These are phyloP conservation scores for Cyanidiococcus yangmingshanensis DNA, from an alignment of 23 red algal genomes.

Conservation along the genomic window DNA sequence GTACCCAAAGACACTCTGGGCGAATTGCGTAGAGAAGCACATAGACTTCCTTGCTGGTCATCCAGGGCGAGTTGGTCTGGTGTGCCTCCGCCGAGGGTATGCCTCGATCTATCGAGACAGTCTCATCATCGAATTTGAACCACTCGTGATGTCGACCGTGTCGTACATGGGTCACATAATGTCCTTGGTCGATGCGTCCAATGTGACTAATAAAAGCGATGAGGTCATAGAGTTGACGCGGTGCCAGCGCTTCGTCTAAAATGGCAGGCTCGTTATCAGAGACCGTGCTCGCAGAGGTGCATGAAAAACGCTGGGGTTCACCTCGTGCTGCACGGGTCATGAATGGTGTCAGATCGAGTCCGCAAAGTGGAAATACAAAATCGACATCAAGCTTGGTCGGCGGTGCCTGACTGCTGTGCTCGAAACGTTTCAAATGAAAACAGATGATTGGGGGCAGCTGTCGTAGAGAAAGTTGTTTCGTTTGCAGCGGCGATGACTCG, in stretches of 20 bases:
- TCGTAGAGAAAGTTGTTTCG: constrained; percentile 69
- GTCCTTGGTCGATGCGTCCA: constrained; percentile 78
- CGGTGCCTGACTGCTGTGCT: constrained; percentile 30
- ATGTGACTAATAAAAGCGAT: constrained; percentile 68
- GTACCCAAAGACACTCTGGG: not conserved
- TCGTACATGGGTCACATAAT: constrained; percentile 70
- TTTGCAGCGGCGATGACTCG: not conserved
- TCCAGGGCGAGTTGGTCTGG: not conserved
- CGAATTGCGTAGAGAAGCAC: constrained; percentile 41
- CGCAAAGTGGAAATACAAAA: constrained; percentile 54
- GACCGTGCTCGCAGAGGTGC: not conserved
- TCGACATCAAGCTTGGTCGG: constrained; percentile 67
- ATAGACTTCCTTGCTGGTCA: constrained; percentile 53
- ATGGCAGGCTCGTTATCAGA: not conserved
- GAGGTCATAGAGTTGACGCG: constrained; percentile 56
- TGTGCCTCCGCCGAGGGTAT: constrained; percentile 12
- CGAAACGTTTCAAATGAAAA: constrained; percentile 90
- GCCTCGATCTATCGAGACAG: constrained; percentile 30
- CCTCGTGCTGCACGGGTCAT: constrained; percentile 36
- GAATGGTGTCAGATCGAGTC: constrained; percentile 50
- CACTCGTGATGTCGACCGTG: constrained; percentile 38
- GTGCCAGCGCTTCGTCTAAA: not conserved
- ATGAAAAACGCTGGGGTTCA: not conserved
- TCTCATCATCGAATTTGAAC: constrained; percentile 82
- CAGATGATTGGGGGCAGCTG: constrained; percentile 72